A percentile compares a stretch with the other conserved stretches of the same genome.
These are phyloP conservation scores for Hypoxylon sp. DNA, from an alignment of 2,329 filamentous ascomycete genomes.

Conservation along the genomic window DNA sequence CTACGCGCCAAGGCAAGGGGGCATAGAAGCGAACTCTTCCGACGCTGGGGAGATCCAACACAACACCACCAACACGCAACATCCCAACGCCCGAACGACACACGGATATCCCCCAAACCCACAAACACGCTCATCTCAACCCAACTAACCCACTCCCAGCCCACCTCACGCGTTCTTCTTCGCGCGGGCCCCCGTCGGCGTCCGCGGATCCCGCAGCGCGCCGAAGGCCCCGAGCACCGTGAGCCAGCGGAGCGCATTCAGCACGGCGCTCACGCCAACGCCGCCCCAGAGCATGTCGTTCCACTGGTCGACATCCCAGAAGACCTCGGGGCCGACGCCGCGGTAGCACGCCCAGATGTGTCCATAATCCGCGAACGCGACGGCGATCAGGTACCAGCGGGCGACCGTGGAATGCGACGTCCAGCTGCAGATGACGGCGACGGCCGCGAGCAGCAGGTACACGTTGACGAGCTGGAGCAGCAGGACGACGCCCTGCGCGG, in stretches of 20 bases:
- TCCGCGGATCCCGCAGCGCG: conserved; percentile 25
- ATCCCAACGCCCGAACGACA: background rate
- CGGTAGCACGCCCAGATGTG: conserved; percentile 55
- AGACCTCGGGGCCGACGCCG: conserved; percentile 49
- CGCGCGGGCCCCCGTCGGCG: background rate
- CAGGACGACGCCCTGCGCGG: conserved; percentile 45
- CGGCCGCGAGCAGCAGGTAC: conserved; percentile 52
- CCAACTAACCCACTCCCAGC: background rate
- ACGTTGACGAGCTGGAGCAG: conserved; percentile 53
- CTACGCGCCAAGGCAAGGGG: background rate
- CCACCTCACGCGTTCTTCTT: conserved; percentile 28
- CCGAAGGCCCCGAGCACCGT: conserved; percentile 52
- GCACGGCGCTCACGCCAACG: conserved; percentile 48
- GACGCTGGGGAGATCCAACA: background rate
- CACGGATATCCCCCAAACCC: background rate
- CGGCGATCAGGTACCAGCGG: conserved; percentile 49
- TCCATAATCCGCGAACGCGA: conserved; percentile 55
- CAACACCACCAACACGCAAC: conserved; percentile 12
- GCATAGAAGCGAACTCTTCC: background rate
- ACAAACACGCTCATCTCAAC: background rate
- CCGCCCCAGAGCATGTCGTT: conserved; percentile 52
- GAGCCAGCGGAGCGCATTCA: conserved; percentile 51
- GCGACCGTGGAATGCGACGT: conserved; percentile 48
- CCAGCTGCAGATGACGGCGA: conserved; percentile 53
- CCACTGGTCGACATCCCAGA: conserved; percentile 49